These are phyloP conservation scores for Letharia columbiana DNA, from an alignment of 495 filamentous ascomycete species.

Conservation along the genomic window DNA sequence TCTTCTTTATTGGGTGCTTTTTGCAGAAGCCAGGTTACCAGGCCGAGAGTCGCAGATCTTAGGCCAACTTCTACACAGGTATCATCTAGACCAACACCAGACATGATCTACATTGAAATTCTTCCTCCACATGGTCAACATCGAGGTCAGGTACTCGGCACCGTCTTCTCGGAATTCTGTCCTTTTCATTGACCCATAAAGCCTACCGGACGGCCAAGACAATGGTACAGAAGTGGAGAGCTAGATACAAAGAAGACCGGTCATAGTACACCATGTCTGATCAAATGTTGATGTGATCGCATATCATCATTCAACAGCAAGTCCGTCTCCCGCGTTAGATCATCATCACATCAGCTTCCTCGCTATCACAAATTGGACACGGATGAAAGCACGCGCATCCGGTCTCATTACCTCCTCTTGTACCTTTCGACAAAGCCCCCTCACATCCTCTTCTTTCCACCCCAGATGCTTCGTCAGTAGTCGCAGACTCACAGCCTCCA, in stretches of 20 bases:
- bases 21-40: not conserved
- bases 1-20: not conserved
- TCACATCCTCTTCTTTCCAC: conserved; percentile 48
- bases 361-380: conserved; percentile 46
- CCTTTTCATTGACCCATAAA: not conserved
- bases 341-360: conserved; percentile 35
- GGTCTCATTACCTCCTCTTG: conserved; percentile 43
- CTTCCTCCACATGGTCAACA: not conserved
- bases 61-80: not conserved
- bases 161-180: not conserved
- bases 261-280: not conserved
- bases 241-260: not conserved
- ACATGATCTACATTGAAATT: not conserved
- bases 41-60: conserved; percentile 1
- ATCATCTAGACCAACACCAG: not conserved
- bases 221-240: not conserved
- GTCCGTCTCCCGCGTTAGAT: not conserved
- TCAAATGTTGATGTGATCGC: not conserved
- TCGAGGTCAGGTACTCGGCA: not conserved
- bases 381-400: conserved; percentile 35
- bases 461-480: conserved; percentile 50
- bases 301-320: conserved; percentile 9
- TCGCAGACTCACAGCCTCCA: conserved; percentile 55
- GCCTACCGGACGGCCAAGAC: not conserved
- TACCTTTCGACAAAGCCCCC: conserved; percentile 46